These are phyloP conservation scores for Yarrowia sp. DNA, from an alignment of 805 yeast genomes.

Conservation along the genomic window DNA sequence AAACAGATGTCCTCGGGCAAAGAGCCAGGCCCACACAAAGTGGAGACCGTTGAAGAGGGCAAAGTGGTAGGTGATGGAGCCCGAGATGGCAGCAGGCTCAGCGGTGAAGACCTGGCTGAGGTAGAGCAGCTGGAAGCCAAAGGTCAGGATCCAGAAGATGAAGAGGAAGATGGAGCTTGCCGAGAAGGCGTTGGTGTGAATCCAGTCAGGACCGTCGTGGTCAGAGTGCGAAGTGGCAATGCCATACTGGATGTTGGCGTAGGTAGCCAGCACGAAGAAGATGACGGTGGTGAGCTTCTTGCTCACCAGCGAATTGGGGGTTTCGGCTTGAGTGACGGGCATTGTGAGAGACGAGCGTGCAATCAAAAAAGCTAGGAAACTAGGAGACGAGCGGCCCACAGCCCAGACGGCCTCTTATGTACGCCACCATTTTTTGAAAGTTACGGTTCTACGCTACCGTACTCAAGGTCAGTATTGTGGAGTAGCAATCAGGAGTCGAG, in stretches of 20 bases:
- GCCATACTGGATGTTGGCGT: constrained; percentile 22
- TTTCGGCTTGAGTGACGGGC: constrained; percentile 25
- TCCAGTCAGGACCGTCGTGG: constrained; percentile 27
- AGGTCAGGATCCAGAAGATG: constrained; percentile 23
- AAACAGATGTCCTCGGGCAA: constrained; percentile 58
- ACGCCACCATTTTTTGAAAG: constrained; percentile 20
- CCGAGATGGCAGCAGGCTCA: constrained; percentile 32
- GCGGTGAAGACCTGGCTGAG: constrained; percentile 21
- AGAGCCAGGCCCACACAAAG: constrained; percentile 63
- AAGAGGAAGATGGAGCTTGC: constrained; percentile 20
- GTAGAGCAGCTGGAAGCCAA: constrained; percentile 20
- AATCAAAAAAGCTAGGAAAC: background rate
- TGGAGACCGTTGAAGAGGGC: constrained; percentile 57
- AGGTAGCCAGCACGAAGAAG: constrained; percentile 24
- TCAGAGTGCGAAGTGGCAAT: constrained; percentile 12
- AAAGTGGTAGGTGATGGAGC: constrained; percentile 56
- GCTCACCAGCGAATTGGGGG: constrained; percentile 18
- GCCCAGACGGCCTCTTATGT: constrained; percentile 11
- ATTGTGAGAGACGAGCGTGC: background rate
- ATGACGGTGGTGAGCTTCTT: constrained; percentile 20
- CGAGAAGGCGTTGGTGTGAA: constrained; percentile 23
- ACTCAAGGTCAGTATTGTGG: constrained; percentile 5
- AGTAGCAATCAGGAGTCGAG: background rate
- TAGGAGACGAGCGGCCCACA: background rate
- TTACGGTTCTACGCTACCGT: constrained; percentile 15